These are phyloP conservation scores for Chlamydomonas sp. DNA, from an alignment of 139 green algal species.

Conservation along the genomic window DNA sequence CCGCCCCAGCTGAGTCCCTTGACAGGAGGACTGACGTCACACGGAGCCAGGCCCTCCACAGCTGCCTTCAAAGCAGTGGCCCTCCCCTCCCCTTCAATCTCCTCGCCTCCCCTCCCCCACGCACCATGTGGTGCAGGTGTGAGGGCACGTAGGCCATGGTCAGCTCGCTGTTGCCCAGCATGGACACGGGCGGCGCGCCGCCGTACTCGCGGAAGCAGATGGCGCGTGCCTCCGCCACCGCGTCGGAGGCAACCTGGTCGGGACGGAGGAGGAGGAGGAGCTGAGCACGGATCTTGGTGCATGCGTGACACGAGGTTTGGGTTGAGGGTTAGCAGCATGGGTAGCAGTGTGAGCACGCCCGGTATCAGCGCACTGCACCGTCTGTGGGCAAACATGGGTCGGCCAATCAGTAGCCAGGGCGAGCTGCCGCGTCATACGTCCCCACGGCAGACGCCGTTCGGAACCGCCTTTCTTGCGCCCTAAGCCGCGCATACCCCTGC, in stretches of 20 bases:
- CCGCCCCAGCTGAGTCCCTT: too few species aligned
- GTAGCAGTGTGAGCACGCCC: neutral
- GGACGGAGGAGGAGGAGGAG: neutral
- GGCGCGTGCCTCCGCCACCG: constrained; percentile 89
- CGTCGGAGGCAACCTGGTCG: constrained; percentile 74
- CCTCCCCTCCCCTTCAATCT: neutral
- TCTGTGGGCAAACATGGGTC: too few species aligned
- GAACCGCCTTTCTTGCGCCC: constrained; percentile 22
- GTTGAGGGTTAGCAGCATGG: neutral
- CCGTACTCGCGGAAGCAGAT: constrained; percentile 95
- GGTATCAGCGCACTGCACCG: too few species aligned
- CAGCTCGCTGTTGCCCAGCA: constrained; percentile 88
- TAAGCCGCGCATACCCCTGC: constrained; percentile 64
- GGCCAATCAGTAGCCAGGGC: too few species aligned
- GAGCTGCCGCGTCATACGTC: too few species aligned
- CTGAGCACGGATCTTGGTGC: neutral
- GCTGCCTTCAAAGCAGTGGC: too few species aligned
- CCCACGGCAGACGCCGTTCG: neutral
- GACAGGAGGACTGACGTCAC: too few species aligned
- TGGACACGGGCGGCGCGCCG: constrained; percentile 8
- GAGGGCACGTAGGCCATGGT: constrained; percentile 94
- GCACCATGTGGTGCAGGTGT: constrained; percentile 95
- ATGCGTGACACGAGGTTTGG: neutral
- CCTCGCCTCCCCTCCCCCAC: neutral
- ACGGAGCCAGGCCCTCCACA: too few species aligned